Base-by-base conservation (phyloP, 805 yeast genomes). In the Nematodospora valgi region DNA sequence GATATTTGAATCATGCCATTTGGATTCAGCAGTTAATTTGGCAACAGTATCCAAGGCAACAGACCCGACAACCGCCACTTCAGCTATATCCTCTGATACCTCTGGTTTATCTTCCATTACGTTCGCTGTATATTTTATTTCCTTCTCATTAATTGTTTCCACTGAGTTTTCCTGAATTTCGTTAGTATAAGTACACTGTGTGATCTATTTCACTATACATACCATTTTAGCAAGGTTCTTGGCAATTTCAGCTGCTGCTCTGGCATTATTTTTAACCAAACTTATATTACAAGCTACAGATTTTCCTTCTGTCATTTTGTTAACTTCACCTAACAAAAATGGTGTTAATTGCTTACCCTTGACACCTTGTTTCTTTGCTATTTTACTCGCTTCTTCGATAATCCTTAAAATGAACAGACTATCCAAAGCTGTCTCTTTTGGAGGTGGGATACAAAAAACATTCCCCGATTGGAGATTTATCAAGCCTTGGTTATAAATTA, bases 391-490 rank as follows among this genome's bases (percentile, higher is more conserved):
- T 6, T 63, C 59, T 4, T 68, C 70, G 35, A 87, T 85, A 13
- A 84, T 70, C 2, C 40, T 51, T 38, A 67, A 66, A 17, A 87
- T 82, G 32, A 71, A 62, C 0, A 49, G 62, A 3, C 74, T 64
- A 20, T 74, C 70, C 38, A 87, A 56, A 0, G 94, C 86, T 24
- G 70, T 56, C 4, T 73, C 72, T 6, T 49, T 54, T 0, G 95
- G 94, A 0, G 95, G 89, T 0, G 96, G 96, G 8, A 85, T 70
- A 52, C 96, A 87, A 46, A 87, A 78, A 8, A 88, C 70, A 39
- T 69, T 76, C 1, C 96, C 96, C n/a, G 82, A 73, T 0, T 64
- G 49, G n/a, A n/a, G n/a, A 40, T 86, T 59, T 71, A 87, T 64
- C 2, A 48, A 37, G 35, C 52, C 57, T 30, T 64, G 70, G 39